A percentile compares a stretch with the other conserved stretches of the same genome.
Evolutionary conservation across 1,284 basidiomycete genomes (phyloP).

Genomic region (Athelia psychrophila): DNA sequence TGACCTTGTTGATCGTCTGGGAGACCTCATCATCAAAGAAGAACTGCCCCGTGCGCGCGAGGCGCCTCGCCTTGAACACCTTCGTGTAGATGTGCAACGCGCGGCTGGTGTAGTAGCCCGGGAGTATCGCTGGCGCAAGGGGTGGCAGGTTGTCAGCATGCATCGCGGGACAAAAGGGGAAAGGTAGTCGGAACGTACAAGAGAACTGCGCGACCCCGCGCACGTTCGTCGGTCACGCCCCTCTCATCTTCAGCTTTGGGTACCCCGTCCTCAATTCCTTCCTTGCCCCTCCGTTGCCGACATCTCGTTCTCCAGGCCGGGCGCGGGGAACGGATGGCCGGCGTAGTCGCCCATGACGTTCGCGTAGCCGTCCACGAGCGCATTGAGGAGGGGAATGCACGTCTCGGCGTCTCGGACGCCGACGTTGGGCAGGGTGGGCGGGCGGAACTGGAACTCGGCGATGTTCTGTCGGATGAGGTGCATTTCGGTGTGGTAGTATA

Average conservation of each 20-base stretch:
- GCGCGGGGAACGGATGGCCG: too few relatives aligned
- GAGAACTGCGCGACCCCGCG: slow-evolving; percentile 65
- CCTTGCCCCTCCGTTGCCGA: slow-evolving; percentile 40
- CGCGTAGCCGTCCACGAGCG: slow-evolving; percentile 68
- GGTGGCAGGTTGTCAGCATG: too few relatives aligned
- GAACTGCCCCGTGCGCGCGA: slow-evolving; percentile 67
- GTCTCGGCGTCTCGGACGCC: slow-evolving; percentile 78
- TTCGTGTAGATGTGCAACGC: slow-evolving; percentile 53
- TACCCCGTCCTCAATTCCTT: slow-evolving; percentile 37
- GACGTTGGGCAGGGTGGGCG: too few relatives aligned
- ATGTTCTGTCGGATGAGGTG: too few relatives aligned
- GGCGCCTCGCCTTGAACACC: slow-evolving; percentile 44
- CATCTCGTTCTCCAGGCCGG: too few relatives aligned
- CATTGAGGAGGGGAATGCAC: slow-evolving; percentile 64
- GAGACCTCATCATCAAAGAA: slow-evolving; percentile 65
- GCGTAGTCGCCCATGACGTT: slow-evolving; percentile 51
- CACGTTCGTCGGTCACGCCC: slow-evolving; percentile 65
- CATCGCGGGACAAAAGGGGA: too few relatives aligned
- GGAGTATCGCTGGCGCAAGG: slow-evolving; percentile 64
- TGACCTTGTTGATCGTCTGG: slow-evolving; percentile 42
- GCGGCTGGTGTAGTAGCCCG: slow-evolving; percentile 61
- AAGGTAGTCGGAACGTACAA: slow-evolving; percentile 36
- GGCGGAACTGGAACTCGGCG: too few relatives aligned
- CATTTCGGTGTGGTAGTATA: too few relatives aligned
- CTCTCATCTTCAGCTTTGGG: slow-evolving; percentile 43